Conservation (phyloP, 2,329 filamentous ascomycete genomes). For the Colletotrichum chrysophilum region DNA sequence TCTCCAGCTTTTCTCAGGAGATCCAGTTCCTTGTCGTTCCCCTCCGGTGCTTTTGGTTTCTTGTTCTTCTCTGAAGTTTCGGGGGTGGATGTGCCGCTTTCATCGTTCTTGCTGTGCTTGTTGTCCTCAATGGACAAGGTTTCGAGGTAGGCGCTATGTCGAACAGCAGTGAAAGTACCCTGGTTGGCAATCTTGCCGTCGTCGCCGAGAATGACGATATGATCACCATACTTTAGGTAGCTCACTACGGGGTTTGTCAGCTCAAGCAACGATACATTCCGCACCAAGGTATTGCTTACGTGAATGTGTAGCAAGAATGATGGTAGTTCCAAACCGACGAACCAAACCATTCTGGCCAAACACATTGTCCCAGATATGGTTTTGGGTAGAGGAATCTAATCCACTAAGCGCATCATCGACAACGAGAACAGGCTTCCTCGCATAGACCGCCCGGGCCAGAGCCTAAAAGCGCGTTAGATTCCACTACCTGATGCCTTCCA, state of each 20-base stretch:
- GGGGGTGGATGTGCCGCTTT: background rate
- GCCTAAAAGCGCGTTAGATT: conserved; percentile 23
- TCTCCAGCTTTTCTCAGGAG: conserved; percentile 6
- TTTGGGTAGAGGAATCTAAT: conserved; percentile 45
- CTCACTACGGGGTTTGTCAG: background rate
- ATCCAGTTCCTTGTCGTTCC: background rate
- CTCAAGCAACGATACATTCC: background rate
- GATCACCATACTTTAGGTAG: background rate
- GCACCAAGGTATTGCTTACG: conserved; percentile 18
- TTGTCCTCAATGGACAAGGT: background rate
- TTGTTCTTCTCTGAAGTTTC: background rate
- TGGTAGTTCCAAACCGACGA: conserved; percentile 29
- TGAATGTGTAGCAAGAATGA: conserved; percentile 40
- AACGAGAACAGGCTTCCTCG: conserved; percentile 35
- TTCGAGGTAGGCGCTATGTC: background rate
- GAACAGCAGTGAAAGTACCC: background rate
- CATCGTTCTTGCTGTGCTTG: background rate
- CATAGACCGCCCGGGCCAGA: conserved; percentile 37
- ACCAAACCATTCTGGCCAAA: conserved; percentile 41
- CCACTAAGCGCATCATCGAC: conserved; percentile 46
- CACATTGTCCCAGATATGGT: conserved; percentile 42
- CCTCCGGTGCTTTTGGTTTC: background rate
- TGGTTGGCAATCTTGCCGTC: background rate
- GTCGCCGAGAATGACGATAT: conserved; percentile 1
- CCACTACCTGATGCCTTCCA: background rate